Conservation (phyloP, 163 green algal species). For the Prototheca cutis region DNA sequence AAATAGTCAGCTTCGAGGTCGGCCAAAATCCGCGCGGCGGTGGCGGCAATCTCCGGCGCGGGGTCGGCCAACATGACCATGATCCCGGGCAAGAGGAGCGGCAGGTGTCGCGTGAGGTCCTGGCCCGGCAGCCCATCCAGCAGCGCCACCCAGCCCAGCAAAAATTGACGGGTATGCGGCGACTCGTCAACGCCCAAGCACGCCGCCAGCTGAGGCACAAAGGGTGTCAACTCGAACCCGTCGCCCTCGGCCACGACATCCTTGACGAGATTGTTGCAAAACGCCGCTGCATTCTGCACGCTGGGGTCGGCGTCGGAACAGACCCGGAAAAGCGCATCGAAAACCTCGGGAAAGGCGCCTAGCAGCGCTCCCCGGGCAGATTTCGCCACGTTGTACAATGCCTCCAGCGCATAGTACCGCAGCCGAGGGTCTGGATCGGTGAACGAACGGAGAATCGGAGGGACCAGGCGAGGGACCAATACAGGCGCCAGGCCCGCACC, state of each 20-base stretch:
- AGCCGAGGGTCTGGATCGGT: slow-evolving; percentile 69
- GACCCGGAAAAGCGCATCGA: slow-evolving; percentile 79
- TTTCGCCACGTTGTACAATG: slow-evolving; percentile 97
- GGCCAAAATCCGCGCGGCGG: slow-evolving; percentile 14
- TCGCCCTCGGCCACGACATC: slow-evolving; percentile 52
- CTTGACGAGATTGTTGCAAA: slow-evolving; percentile 91
- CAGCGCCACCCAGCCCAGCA: slow-evolving; percentile 61
- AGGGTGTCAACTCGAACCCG: slow-evolving; percentile 63
- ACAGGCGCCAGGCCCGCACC: neutral
- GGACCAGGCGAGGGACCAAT: slow-evolving; percentile 64
- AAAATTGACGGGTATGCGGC: slow-evolving; percentile 78
- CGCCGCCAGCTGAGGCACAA: slow-evolving; percentile 75
- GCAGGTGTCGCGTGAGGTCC: slow-evolving; percentile 81
- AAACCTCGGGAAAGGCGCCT: slow-evolving; percentile 78
- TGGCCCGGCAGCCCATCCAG: slow-evolving; percentile 72
- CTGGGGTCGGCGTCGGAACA: slow-evolving; percentile 78
- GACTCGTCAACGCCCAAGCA: slow-evolving; percentile 71
- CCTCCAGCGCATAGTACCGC: slow-evolving; percentile 92
- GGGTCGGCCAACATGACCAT: slow-evolving; percentile 65
- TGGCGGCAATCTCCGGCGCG: slow-evolving; percentile 56
- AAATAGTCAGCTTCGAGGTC: slow-evolving; percentile 5
- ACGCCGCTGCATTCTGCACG: slow-evolving; percentile 84
- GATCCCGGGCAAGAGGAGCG: slow-evolving; percentile 78
- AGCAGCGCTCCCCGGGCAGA: slow-evolving; percentile 71
- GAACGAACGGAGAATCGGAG: slow-evolving; percentile 76